Evolutionary conservation across 768 basidiomycete species (phyloP), one percentile per base, ranked within the genome.

Genomic region (Podaxis sp.): DNA sequence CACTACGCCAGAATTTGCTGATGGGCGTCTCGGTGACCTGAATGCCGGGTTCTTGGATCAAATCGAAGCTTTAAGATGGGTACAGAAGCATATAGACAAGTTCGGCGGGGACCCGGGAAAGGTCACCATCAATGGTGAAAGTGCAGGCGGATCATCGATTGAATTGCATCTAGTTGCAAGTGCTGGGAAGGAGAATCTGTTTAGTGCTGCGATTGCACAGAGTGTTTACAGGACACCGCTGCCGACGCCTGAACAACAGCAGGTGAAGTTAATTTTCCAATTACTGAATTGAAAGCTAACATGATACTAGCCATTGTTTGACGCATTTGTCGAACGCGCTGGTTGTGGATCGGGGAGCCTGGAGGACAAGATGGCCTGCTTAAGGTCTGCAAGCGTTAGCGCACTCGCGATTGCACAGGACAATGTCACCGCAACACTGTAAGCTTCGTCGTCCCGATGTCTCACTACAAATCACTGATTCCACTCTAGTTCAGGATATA

Each of bases 91-190:
- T 66, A 86, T 90, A 60, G 70, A 65, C 27, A 75, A 77, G 14
- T 91, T 89, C 64, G 88, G 88, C 6, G 89, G 89, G 13, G 78
- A 90, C 67, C 80, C 83, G 0, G 53, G 61, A 0, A 77, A 79
- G 64, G 84, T 86, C 4, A 84, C 83, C 0, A 81, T 85, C 67
- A 84, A 84, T 59, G 87, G 87, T 0, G 73, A 89, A 65, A 85
- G 85, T 62, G 84, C 83, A 0, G 85, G 84, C 16, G 84, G 77
- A 0, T 70, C 77, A 27, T 83, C 81, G 0, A 79, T 86, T 3
- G 82, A 83, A 66, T 72, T 88, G n/a, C 84, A 86, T 63, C 73
- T 87, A 44, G 74, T 84, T 3, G 81, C 82, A 1, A 73, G 77
- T 50, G 70, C 69, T 18, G 59, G 50, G 27, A 67, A 67, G 2